Conservation (phyloP, 768 basidiomycete species). For the Tricholoma hemisulphureum region DNA sequence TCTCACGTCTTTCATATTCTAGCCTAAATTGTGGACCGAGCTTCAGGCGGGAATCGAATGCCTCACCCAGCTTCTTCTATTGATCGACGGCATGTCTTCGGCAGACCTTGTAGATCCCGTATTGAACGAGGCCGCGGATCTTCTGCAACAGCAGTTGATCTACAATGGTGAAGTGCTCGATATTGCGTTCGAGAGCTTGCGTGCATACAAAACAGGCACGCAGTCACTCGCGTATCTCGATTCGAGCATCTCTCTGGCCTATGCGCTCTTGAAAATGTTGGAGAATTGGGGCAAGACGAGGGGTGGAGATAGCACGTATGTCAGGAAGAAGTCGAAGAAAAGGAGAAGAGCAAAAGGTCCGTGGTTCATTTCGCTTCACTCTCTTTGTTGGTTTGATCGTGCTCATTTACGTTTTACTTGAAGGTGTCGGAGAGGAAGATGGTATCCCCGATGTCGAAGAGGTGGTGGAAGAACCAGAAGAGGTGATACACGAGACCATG, state of each 20-base stretch:
- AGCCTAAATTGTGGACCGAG: slow-evolving; percentile 95
- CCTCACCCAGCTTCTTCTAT: slow-evolving; percentile 85
- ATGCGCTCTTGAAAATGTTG: slow-evolving; percentile 83
- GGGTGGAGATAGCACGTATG: slow-evolving; percentile 73
- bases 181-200: slow-evolving; percentile 74
- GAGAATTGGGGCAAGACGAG: slow-evolving; percentile 82
- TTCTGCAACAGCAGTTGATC: slow-evolving; percentile 86
- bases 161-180: slow-evolving; percentile 96
- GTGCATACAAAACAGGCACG: slow-evolving; percentile 76
- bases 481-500: slow-evolving; percentile 74
- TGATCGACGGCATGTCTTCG: slow-evolving; percentile 82
- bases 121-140: slow-evolving; percentile 71
- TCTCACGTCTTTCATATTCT: slow-evolving; percentile 4
- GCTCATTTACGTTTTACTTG: background rate
- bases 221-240: slow-evolving; percentile 82
- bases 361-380: slow-evolving; percentile 10
- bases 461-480: slow-evolving; percentile 59
- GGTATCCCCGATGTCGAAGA: slow-evolving; percentile 71
- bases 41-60: slow-evolving; percentile 93
- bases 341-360: slow-evolving; percentile 43
- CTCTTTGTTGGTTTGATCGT: background rate
- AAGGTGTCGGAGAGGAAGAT: slow-evolving; percentile 47
- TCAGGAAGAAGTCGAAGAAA: slow-evolving; percentile 59
- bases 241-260: slow-evolving; percentile 79
- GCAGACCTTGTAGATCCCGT: slow-evolving; percentile 44